Base-by-base conservation (phyloP, 2,329 filamentous ascomycete genomes). In the Neophaeococcomyces mojaviensis region DNA sequence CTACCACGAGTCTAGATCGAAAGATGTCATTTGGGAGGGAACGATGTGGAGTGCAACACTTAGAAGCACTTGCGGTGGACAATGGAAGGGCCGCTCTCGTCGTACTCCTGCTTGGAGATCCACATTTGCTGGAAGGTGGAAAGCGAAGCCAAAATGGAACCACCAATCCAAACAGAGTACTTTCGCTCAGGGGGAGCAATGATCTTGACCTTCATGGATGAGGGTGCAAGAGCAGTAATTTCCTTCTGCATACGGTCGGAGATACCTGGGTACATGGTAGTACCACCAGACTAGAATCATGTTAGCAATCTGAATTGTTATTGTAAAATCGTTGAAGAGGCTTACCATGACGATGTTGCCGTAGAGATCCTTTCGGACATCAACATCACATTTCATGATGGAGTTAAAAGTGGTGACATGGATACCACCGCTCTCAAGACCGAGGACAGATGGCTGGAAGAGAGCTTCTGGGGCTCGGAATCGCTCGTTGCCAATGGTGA, bases 51-150 rank as follows among this genome's bases (percentile, higher is more conserved):
- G 41, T 44, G 41, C 41, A 4, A 35, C 30, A 41, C 81, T 84
- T 95, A 96, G 86, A 96, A 96, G 87, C 90, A 96, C 88, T 96
- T 97, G 84, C 89, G 87, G 86, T 97, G 90, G 66, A 97, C 90
- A 69, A 97, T 97, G 68, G 89, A 96, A 65, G 90, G 92, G 77
- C 90, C 90, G 73, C 85, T 92, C 88, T 97, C 92, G 79, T 98
- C 92, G 84, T 97, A 97, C 81, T 97, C 90, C 79, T 98, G 92
- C 88, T 98, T 98, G 66, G 92, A 98, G 84, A 98, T 97, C 92
- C 92, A 98, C 92, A 98, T 98, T 79, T 98, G 92, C 82, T 98
- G 92, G 90, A 98, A 98, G 74, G 92, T 98, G 62, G 92, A 98
- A 66, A 98, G 86, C 58, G 92, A 98, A 64, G 92, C 92, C 68